Conservation (phyloP, 75 land plant species). For the Pseudotsuga menziesii region DNA sequence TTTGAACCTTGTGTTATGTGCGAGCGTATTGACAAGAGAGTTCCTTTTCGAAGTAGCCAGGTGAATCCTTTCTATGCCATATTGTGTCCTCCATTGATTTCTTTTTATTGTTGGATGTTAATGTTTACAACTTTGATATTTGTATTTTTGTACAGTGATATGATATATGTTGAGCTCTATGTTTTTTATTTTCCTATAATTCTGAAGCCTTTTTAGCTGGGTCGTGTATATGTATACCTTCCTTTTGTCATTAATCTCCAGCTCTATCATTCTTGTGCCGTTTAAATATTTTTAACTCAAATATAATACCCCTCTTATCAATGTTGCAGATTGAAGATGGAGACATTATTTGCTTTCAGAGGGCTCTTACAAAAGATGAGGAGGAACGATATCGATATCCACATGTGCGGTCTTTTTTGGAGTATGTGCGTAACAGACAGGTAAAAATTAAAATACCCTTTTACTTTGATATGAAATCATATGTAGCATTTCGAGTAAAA, state of each 20-base stretch:
- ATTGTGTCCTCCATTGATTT: not conserved
- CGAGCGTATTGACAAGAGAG: conserved; percentile 44
- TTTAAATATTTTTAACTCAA: not conserved
- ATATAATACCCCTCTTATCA: not conserved
- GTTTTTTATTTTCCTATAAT: not conserved
- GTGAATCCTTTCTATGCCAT: conserved; percentile 8
- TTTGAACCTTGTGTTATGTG: conserved; percentile 58
- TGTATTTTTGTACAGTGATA: not conserved
- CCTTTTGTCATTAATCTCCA: not conserved
- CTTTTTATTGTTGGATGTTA: not conserved
- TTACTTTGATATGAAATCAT: no score
- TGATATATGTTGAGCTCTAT: not conserved
- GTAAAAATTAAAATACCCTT: conserved; percentile 18
- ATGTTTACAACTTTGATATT: not conserved
- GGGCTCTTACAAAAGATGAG: conserved; percentile 24
- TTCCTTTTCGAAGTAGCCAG: conserved; percentile 41
- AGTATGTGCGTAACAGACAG: conserved; percentile 44
- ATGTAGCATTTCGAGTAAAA: no score
- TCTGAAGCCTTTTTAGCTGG: not conserved
- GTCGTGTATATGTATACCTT: not conserved
- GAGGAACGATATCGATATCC: conserved; percentile 32
- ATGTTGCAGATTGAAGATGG: conserved; percentile 43
- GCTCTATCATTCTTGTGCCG: not conserved
- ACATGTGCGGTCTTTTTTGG: conserved; percentile 43
- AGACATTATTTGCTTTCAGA: conserved; percentile 43